Evolutionary conservation across 2,329 filamentous ascomycete genomes (phyloP).

Genomic region (Fusarium ramigenum): DNA sequence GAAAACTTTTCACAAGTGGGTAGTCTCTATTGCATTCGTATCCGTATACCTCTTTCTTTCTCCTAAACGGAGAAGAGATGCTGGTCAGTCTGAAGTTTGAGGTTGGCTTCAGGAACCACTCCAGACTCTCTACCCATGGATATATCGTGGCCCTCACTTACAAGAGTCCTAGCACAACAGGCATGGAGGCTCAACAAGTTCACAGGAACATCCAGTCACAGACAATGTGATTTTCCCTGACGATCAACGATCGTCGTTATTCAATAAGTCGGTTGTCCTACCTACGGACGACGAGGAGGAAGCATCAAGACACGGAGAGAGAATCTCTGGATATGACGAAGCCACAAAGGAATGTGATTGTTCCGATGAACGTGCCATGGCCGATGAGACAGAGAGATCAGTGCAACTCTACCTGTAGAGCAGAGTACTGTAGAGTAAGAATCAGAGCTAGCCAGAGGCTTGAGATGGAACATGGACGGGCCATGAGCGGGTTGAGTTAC

Average conservation of each 20-base stretch:
- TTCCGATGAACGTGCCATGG: conserved; percentile 31
- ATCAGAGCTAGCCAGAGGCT: conserved; percentile 10
- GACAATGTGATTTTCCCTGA: conserved; percentile 29
- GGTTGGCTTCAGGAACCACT: conserved; percentile 18
- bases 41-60: neutral
- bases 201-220: conserved; percentile 16
- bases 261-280: conserved; percentile 21
- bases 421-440: neutral
- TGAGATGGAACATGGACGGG: conserved; percentile 23
- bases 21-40: neutral
- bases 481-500: conserved; percentile 26
- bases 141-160: conserved; percentile 18
- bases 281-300: conserved; percentile 14
- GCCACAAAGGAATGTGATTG: conserved; percentile 40
- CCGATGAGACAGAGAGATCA: conserved; percentile 34
- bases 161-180: neutral
- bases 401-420: conserved; percentile 3
- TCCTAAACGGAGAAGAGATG: conserved; percentile 10
- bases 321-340: conserved; percentile 16
- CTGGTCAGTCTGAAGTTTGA: conserved; percentile 12
- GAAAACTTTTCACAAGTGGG: neutral
- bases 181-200: neutral
- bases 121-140: neutral
- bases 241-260: conserved; percentile 23
- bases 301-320: conserved; percentile 2